A percentile compares a stretch with the other conserved stretches of the same genome.
phyloP scores from a whole-genome alignment of 164 flowering plant genomes.

The Nymphaea colorata region DNA sequence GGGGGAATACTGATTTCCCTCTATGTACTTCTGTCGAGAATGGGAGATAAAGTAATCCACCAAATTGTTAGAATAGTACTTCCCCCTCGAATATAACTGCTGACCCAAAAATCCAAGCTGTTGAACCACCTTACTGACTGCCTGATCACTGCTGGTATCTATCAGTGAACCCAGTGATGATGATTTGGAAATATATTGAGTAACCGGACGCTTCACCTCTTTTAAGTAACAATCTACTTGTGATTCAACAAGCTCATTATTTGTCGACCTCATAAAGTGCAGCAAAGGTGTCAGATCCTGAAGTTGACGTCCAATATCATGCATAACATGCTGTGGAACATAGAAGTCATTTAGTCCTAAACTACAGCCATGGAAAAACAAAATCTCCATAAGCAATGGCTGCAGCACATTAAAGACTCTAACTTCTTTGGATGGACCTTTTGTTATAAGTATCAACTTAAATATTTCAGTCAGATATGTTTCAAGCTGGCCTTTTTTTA shows the following conservation, averaged over 20 bases:
- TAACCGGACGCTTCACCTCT: conserved; percentile 24
- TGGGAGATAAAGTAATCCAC: conserved; percentile 44
- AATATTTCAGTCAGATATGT: conserved; percentile 45
- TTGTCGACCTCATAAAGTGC: conserved; percentile 25
- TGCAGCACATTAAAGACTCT: conserved; percentile 56
- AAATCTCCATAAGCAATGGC: conserved; percentile 71
- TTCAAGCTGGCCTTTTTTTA: conserved; percentile 26
- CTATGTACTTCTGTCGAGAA: conserved; percentile 29
- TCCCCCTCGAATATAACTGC: conserved; percentile 61
- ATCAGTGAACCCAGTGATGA: conserved; percentile 55
- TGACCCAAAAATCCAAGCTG: conserved; percentile 77
- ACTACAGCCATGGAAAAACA: conserved; percentile 58
- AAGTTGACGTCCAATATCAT: conserved; percentile 19
- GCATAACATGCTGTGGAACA: conserved; percentile 16
- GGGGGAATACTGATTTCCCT: conserved; percentile 32
- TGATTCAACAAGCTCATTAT: conserved; percentile 48
- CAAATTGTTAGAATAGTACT: conserved; percentile 48
- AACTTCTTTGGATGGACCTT: conserved; percentile 61
- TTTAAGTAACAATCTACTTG: conserved; percentile 44
- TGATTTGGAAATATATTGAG: conserved; percentile 28
- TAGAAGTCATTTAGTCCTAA: conserved; percentile 56
- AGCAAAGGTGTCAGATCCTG: conserved; percentile 31
- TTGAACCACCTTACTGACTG: conserved; percentile 54
- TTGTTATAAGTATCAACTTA: conserved; percentile 34
- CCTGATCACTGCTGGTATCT: conserved; percentile 67